Conservation (phyloP, 192 early-diverging fungal genomes). For the Coemansia umbellata region DNA sequence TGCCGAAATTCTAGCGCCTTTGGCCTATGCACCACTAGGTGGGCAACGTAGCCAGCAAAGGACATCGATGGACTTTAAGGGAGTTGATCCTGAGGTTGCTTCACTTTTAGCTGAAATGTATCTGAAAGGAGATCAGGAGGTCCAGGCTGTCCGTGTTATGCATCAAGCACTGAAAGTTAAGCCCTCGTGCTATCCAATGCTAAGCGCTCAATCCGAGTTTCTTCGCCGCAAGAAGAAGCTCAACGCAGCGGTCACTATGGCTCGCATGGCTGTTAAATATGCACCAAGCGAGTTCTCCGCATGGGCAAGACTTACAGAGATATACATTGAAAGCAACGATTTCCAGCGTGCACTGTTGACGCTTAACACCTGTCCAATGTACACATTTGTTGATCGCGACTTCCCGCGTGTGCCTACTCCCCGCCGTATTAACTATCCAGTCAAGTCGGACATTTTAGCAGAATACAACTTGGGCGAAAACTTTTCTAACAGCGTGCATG, state of each 20-base stretch:
- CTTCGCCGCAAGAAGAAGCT: slow-evolving; percentile 68
- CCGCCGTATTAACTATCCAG: slow-evolving; percentile 81
- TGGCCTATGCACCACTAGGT: slow-evolving; percentile 42
- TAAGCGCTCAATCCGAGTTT: slow-evolving; percentile 90
- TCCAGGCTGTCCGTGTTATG: slow-evolving; percentile 86
- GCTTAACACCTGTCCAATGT: slow-evolving; percentile 99
- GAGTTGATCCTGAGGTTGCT: slow-evolving; percentile 82
- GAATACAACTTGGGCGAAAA: slow-evolving; percentile 44
- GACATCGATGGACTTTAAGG: slow-evolving; percentile 35
- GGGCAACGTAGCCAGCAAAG: slow-evolving; percentile 11
- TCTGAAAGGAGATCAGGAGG: slow-evolving; percentile 82
- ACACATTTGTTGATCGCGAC: slow-evolving; percentile 84
- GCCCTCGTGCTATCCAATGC: slow-evolving; percentile 72
- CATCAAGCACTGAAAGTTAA: slow-evolving; percentile 76
- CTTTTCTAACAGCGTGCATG: slow-evolving; percentile 26
- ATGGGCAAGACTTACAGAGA: slow-evolving; percentile 93
- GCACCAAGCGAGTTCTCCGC: slow-evolving; percentile 94
- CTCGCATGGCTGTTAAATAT: slow-evolving; percentile 88
- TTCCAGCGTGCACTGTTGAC: slow-evolving; percentile 82
- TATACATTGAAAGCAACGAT: slow-evolving; percentile 84
- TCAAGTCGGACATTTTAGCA: slow-evolving; percentile 71
- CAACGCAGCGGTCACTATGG: slow-evolving; percentile 80
- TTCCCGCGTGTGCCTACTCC: slow-evolving; percentile 88
- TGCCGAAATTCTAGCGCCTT: slow-evolving; percentile 73
- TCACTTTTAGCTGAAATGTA: slow-evolving; percentile 80